Conservation (phyloP, 78 protist species). For the Salpingoeca rosetta region DNA sequence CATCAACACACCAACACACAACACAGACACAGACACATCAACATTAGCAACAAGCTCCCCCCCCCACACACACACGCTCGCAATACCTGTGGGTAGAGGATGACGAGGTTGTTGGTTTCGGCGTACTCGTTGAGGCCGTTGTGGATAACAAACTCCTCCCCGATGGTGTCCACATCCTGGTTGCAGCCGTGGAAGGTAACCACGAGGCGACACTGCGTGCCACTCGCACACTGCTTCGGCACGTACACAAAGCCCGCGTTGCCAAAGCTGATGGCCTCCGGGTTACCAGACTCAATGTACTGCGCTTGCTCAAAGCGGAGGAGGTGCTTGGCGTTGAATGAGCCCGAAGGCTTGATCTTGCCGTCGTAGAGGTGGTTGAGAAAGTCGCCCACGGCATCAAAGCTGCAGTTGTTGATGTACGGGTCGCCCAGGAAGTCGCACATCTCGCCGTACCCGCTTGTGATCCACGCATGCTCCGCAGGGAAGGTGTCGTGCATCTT, state of each 20-base stretch:
- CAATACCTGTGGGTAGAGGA: constrained; percentile 70
- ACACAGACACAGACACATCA: too few species aligned
- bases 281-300: constrained; percentile 20
- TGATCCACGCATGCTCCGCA: constrained; percentile 42
- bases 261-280: constrained; percentile 26
- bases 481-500: constrained; percentile 20
- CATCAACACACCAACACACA: too few species aligned
- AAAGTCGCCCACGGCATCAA: constrained; percentile 36
- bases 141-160: constrained; percentile 25
- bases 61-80: too few species aligned
- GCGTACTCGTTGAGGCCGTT: constrained; percentile 65
- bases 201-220: constrained; percentile 23
- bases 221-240: constrained; percentile 34
- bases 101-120: constrained; percentile 53
- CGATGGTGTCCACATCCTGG: constrained; percentile 33
- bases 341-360: background rate
- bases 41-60: too few species aligned
- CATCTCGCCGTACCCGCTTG: constrained; percentile 31
- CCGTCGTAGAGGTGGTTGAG: constrained; percentile 13
- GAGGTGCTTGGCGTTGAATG: background rate
- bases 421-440: constrained; percentile 49
- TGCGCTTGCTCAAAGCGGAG: constrained; percentile 24
- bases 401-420: constrained; percentile 59
- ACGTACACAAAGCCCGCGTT: constrained; percentile 50
- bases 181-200: constrained; percentile 55